Evolutionary conservation across 2,329 filamentous ascomycete species (phyloP).

Genomic region (Aspergillus ruber): DNA sequence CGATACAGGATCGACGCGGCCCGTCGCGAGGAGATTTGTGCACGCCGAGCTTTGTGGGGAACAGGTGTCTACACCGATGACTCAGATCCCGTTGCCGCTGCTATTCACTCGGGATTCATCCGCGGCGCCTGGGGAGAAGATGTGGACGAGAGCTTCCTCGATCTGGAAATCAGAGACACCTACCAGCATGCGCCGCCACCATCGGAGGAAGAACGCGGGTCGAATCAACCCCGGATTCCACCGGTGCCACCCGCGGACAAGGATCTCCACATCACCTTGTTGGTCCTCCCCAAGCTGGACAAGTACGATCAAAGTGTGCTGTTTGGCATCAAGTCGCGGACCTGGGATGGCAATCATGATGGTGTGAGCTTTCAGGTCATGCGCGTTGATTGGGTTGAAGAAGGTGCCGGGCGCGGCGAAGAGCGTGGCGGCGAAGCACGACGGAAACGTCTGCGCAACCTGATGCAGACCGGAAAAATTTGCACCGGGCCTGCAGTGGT

Average conservation of each 20-base stretch:
- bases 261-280: constrained; percentile 79
- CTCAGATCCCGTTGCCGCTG: constrained; percentile 85
- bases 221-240: constrained; percentile 29
- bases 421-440: constrained; percentile 41
- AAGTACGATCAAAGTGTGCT: constrained; percentile 69
- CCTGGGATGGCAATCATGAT: constrained; percentile 72
- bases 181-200: constrained; percentile 39
- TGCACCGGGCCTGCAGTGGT: constrained; percentile 33
- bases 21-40: constrained; percentile 76
- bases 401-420: constrained; percentile 47
- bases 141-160: constrained; percentile 63
- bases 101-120: constrained; percentile 90
- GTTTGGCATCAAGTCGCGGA: constrained; percentile 74
- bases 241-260: constrained; percentile 55
- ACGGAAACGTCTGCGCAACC: constrained; percentile 44
- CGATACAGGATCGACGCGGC: constrained; percentile 64
- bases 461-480: constrained; percentile 38
- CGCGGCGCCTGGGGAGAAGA: constrained; percentile 79
- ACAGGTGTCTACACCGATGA: constrained; percentile 94
- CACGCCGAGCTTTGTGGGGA: constrained; percentile 78
- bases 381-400: constrained; percentile 77
- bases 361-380: constrained; percentile 84
- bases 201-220: constrained; percentile 30
- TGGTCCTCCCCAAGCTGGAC: constrained; percentile 73
- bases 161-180: constrained; percentile 45